Conservation (phyloP, 108 stramenopile genomes). For the Pelagomonas calceolata region DNA sequence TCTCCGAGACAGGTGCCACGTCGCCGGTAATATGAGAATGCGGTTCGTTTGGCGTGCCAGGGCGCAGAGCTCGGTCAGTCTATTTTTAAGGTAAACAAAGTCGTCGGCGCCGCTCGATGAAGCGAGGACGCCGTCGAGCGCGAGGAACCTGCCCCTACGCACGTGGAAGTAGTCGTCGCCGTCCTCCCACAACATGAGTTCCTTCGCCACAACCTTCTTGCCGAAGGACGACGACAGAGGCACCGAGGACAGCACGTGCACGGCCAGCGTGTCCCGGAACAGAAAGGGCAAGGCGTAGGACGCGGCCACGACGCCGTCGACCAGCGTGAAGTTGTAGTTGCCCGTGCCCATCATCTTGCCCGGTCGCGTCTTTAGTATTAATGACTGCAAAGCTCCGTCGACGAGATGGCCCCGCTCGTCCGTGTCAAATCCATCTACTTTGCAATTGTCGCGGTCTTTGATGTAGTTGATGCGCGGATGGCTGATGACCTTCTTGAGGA, state of each 20-base stretch:
- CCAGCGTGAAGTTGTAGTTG: not conserved
- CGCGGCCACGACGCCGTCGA: not conserved
- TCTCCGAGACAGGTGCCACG: not conserved
- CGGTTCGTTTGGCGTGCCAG: not conserved
- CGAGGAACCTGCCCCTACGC: not conserved
- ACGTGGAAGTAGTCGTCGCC: not conserved
- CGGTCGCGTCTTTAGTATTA: not conserved
- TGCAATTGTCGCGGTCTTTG: not conserved
- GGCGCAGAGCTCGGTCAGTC: not conserved
- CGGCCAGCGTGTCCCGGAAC: not conserved
- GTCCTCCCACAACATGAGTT: not conserved
- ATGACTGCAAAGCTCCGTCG: not conserved
- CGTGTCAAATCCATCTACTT: too few species aligned
- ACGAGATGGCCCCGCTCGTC: not conserved
- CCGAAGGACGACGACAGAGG: not conserved
- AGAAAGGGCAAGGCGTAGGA: not conserved
- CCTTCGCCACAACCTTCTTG: not conserved
- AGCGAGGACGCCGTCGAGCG: not conserved
- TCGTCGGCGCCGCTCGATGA: not conserved
- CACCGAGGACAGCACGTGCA: not conserved
- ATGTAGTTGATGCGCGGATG: not conserved
- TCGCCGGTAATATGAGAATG: not conserved
- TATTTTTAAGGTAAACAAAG: not conserved
- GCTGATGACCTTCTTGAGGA: not conserved
- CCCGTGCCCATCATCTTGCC: not conserved